These are phyloP conservation scores for Pholiota microspora DNA, from an alignment of 768 basidiomycete genomes.

Conservation along the genomic window DNA sequence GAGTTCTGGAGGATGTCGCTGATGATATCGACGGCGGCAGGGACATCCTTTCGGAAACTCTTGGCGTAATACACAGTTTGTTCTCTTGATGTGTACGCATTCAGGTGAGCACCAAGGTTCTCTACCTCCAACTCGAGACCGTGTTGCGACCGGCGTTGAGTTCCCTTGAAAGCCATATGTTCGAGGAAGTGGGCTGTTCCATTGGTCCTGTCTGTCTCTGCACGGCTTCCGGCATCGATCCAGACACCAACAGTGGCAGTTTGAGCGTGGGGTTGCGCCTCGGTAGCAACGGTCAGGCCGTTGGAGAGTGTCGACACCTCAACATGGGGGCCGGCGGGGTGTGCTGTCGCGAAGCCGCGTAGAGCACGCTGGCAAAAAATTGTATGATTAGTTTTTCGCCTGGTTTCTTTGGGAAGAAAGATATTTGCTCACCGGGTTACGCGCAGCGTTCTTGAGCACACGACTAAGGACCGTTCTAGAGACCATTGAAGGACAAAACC, in stretches of 20 bases:
- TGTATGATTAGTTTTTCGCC: conserved; percentile 3
- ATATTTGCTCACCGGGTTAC: conserved; percentile 32
- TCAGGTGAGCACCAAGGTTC: conserved; percentile 95
- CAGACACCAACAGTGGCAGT: conserved; percentile 99
- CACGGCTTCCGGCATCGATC: conserved; percentile 98
- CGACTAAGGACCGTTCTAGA: conserved; percentile 42
- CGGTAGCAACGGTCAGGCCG: conserved; percentile 94
- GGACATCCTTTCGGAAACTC: conserved; percentile 95
- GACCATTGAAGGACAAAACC: conserved; percentile 29
- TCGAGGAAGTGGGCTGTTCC: conserved; percentile 99
- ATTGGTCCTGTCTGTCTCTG: conserved; percentile 92
- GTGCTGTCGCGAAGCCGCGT: conserved; percentile 75
- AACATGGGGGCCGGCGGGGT: conserved; percentile 66
- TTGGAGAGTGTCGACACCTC: conserved; percentile 92
- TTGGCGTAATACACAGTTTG: conserved; percentile 99
- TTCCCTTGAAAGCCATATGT: conserved; percentile 98
- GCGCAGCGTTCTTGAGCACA: conserved; percentile 39
- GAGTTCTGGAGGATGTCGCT: conserved; percentile 97
- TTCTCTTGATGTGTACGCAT: conserved; percentile 98
- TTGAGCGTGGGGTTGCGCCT: conserved; percentile 84
- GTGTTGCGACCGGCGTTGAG: conserved; percentile 82
- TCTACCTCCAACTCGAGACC: conserved; percentile 95
- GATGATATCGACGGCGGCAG: conserved; percentile 91
- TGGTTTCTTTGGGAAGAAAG: neutral
- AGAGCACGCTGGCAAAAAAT: conserved; percentile 42